Evolutionary conservation across 208 protist species (phyloP), one percentile per base, ranked within the genome.

Genomic region (Herpetomonas muscarum): DNA sequence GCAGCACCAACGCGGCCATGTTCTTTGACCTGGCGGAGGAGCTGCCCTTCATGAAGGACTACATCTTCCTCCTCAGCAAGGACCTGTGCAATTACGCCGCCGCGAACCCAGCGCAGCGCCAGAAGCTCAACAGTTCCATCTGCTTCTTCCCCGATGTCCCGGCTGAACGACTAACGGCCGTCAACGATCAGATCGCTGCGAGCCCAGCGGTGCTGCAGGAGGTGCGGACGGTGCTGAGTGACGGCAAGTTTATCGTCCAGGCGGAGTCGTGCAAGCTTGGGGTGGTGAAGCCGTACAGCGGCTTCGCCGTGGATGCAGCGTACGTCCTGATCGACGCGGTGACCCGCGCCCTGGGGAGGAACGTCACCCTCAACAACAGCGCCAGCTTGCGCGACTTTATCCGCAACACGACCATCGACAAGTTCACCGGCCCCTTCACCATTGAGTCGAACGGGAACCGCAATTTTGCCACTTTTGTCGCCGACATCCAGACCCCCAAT

Each of bases 281-380:
- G 25, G 41, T 46, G 24, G 75, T 94, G 47, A 53, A 55, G 22
- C 26, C 56, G 25, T 71, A 69, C 30, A 58, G 36, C 28, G 81
- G 63, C 29, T 94, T 94, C 56, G 84, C 87, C 13, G 71, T 88
- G 22, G 87, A 94, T 45, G 82, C 84, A 7, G 87, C 65, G 15
- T 76, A 81, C 34, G 74, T 87, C 0, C 55, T 92, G 25, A 88
- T 92, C 47, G 61, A 81, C 47, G 71, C 70, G 29, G 71, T 89
- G 2, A 57, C 73, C 21, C 61, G 77, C 44, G 79, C 81, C 12
- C 39, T 85, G 17, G 53, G 53, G 21, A 65, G 45, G 7, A 69
- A 75, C 15, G 74, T 72, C 19, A 61, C 73, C 32, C 67, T 94
- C 42, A 83, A 76, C 64, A 63, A 55, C 19, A 75, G 76, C 28